A percentile compares a stretch with the other conserved stretches of the same genome.
Evolutionary conservation across 108 stramenopile species (phyloP).

Genomic region (Pseudonitzschia pungens): DNA sequence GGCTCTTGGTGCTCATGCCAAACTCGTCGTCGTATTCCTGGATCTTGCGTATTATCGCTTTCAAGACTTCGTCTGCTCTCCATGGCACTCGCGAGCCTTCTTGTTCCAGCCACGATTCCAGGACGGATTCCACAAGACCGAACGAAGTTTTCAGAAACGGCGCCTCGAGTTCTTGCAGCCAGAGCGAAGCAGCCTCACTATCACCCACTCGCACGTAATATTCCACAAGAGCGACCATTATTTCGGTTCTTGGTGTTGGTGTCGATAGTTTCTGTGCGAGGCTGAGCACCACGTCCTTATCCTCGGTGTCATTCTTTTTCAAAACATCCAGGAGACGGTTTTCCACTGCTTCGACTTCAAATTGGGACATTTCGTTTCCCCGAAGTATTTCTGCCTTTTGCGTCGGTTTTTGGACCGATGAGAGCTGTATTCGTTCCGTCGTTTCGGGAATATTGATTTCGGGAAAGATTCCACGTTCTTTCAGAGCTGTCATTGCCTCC

Average conservation of each 20-base stretch:
- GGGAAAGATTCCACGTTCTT: background rate
- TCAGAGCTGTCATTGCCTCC: background rate
- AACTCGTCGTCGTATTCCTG: constrained; percentile 9
- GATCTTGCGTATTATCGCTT: constrained; percentile 11
- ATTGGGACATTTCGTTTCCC: constrained; percentile 17
- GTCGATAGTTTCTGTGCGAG: constrained; percentile 8
- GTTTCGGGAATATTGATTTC: background rate
- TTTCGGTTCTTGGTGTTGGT: constrained; percentile 6
- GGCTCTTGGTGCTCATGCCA: background rate
- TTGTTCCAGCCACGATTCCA: constrained; percentile 9
- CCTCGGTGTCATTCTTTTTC: background rate
- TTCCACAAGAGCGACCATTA: constrained; percentile 19
- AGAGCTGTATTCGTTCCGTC: constrained; percentile 8
- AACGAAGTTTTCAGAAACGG: background rate
- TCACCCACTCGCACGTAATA: constrained; percentile 33
- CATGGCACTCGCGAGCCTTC: constrained; percentile 16
- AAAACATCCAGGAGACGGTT: constrained; percentile 21
- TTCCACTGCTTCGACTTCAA: constrained; percentile 22
- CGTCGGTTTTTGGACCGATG: background rate
- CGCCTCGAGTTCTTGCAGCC: constrained; percentile 23
- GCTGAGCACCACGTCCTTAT: constrained; percentile 3
- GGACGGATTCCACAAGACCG: constrained; percentile 13
- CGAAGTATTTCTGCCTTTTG: background rate
- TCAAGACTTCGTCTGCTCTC: constrained; percentile 32
- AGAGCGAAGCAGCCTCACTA: constrained; percentile 19